These are phyloP conservation scores for Echria macrotheca DNA, from an alignment of 495 filamentous ascomycete species.

Conservation along the genomic window DNA sequence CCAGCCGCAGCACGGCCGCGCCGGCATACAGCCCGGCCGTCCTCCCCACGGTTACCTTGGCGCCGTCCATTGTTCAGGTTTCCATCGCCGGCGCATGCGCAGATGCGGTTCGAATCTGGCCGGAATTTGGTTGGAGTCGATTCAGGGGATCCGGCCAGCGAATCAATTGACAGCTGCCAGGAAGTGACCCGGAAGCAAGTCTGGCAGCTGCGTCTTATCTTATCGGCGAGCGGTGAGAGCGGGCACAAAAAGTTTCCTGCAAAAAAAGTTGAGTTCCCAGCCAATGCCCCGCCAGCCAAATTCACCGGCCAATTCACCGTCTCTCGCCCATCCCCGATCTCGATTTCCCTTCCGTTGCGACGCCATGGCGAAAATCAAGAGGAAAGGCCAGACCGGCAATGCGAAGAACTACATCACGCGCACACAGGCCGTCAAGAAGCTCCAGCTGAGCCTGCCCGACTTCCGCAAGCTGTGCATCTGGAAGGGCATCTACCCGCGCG, in stretches of 20 bases:
- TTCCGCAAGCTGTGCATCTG: constrained; percentile 98
- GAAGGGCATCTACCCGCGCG: constrained; percentile 97
- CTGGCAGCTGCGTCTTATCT: constrained; percentile 21
- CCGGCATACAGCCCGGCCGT: constrained; percentile 69
- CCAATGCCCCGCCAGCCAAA: constrained; percentile 19
- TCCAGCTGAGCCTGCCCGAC: constrained; percentile 93
- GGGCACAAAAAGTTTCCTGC: constrained; percentile 28
- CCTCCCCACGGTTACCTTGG: constrained; percentile 48
- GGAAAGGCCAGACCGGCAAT: constrained; percentile 87
- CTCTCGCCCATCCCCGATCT: background rate
- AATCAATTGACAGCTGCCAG: constrained; percentile 14
- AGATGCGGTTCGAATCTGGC: background rate
- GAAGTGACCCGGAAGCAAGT: background rate
- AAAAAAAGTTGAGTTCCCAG: constrained; percentile 32
- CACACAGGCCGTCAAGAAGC: constrained; percentile 92
- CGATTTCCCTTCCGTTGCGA: constrained; percentile 7
- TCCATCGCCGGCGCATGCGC: constrained; percentile 21
- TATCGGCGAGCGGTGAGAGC: constrained; percentile 18
- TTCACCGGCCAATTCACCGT: constrained; percentile 3
- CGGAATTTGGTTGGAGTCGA: constrained; percentile 7
- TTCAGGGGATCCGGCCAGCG: constrained; percentile 8
- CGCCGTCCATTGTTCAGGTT: constrained; percentile 40
- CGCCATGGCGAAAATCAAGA: constrained; percentile 84
- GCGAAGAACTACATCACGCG: constrained; percentile 98
- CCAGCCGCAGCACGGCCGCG: constrained; percentile 72